A percentile compares a stretch with the other conserved stretches of the same genome.
phyloP scores from a whole-genome alignment of 192 early-diverging fungal species.

The Haplosporangium gracile region DNA sequence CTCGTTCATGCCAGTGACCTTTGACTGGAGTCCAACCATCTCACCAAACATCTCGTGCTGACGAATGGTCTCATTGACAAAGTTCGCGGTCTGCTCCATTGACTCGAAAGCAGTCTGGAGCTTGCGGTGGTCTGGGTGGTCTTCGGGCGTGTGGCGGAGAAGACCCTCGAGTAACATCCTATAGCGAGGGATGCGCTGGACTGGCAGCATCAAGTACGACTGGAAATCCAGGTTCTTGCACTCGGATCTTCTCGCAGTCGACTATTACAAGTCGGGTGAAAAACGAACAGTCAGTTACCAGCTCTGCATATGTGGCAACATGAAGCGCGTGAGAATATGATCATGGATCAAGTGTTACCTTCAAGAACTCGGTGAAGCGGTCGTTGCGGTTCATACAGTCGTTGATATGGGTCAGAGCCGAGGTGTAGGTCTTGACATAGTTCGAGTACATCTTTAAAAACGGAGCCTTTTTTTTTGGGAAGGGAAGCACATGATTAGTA shows the following conservation, averaged over 20 bases:
- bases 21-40: constrained; percentile 79
- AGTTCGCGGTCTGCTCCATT: constrained; percentile 77
- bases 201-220: constrained; percentile 86
- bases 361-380: constrained; percentile 52
- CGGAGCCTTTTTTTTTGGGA: constrained; percentile 55
- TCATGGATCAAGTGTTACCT: constrained; percentile 9
- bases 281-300: neutral
- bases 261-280: constrained; percentile 56
- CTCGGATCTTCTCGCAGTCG: constrained; percentile 57
- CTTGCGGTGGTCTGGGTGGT: constrained; percentile 80
- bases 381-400: constrained; percentile 55
- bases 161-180: constrained; percentile 83
- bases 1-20: constrained; percentile 73
- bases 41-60: constrained; percentile 82
- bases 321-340: neutral
- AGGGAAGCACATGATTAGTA: neutral
- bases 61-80: constrained; percentile 85
- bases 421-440: constrained; percentile 89
- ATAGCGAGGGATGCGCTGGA: constrained; percentile 93
- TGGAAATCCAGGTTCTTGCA: constrained; percentile 72
- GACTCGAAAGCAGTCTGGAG: constrained; percentile 75
- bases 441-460: constrained; percentile 88
- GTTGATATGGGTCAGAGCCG: constrained; percentile 71
- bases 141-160: constrained; percentile 72
- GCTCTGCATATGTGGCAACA: neutral